Conservation (phyloP, 2,329 filamentous ascomycete genomes). For the Hypoxylon rubiginosum region DNA sequence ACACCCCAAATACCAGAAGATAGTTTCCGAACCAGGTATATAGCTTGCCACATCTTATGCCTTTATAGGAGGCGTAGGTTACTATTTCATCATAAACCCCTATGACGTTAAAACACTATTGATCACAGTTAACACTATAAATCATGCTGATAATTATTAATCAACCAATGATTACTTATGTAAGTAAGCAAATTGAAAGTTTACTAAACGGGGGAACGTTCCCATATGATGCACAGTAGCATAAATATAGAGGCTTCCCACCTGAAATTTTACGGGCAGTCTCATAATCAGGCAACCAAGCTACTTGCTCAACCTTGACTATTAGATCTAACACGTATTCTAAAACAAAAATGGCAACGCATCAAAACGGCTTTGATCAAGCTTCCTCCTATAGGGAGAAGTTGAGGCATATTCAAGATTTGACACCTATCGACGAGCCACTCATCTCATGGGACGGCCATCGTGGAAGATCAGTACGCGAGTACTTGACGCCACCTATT, state of each 20-base stretch:
- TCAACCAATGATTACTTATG: too few relatives aligned
- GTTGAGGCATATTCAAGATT: slow-evolving; percentile 20
- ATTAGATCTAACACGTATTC: slow-evolving; percentile 4
- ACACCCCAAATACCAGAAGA: too few relatives aligned
- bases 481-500: slow-evolving; percentile 28
- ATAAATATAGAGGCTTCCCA: slow-evolving; percentile 1
- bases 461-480: slow-evolving; percentile 30
- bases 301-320: slow-evolving; percentile 7
- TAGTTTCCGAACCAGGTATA: too few relatives aligned
- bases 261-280: background rate
- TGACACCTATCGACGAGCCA: slow-evolving; percentile 33
- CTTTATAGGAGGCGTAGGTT: too few relatives aligned
- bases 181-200: background rate
- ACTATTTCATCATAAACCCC: too few relatives aligned
- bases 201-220: background rate
- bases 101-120: too few relatives aligned
- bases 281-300: slow-evolving; percentile 4
- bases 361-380: slow-evolving; percentile 16
- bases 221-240: background rate
- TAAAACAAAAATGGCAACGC: slow-evolving; percentile 7
- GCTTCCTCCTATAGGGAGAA: slow-evolving; percentile 28
- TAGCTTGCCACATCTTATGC: too few relatives aligned
- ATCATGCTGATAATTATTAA: too few relatives aligned
- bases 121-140: too few relatives aligned
- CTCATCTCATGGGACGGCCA: slow-evolving; percentile 28